Percentiles rank a stretch among this genome's conserved stretches.
Evolutionary conservation across 495 filamentous ascomycete genomes (phyloP).

Genomic region (Penicillium angulare): DNA sequence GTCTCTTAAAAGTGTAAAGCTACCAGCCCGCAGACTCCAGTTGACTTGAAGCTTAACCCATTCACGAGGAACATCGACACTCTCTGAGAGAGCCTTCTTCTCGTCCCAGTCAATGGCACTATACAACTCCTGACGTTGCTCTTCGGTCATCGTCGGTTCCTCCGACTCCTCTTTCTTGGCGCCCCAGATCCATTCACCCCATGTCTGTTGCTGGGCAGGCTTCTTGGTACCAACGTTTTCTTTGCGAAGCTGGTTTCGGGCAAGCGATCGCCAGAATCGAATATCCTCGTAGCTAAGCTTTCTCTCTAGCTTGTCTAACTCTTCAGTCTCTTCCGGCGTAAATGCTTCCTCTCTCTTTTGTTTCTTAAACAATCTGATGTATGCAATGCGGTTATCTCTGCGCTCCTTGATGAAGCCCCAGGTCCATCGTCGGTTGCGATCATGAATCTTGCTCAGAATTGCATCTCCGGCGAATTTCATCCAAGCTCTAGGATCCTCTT

Average conservation of each 20-base stretch:
- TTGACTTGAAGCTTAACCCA: conserved; percentile 90
- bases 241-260: conserved; percentile 90
- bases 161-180: conserved; percentile 69
- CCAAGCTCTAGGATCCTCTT: conserved; percentile 91
- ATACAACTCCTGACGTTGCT: conserved; percentile 95
- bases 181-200: conserved; percentile 87
- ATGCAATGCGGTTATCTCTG: conserved; percentile 81
- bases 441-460: conserved; percentile 88
- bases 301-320: conserved; percentile 73
- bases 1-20: conserved; percentile 86
- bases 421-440: conserved; percentile 83
- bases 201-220: conserved; percentile 63
- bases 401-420: conserved; percentile 94
- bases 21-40: conserved; percentile 83
- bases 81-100: conserved; percentile 82
- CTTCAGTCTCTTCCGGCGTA: conserved; percentile 63
- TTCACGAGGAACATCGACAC: conserved; percentile 84
- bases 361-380: conserved; percentile 95
- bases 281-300: conserved; percentile 95
- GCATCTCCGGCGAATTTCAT: conserved; percentile 84
- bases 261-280: conserved; percentile 92
- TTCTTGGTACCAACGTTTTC: conserved; percentile 85
- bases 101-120: conserved; percentile 98
- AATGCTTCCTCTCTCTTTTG: conserved; percentile 76
- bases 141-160: conserved; percentile 81